These are phyloP conservation scores for Yarrowia sp. DNA, from an alignment of 805 yeast species.

Conservation along the genomic window DNA sequence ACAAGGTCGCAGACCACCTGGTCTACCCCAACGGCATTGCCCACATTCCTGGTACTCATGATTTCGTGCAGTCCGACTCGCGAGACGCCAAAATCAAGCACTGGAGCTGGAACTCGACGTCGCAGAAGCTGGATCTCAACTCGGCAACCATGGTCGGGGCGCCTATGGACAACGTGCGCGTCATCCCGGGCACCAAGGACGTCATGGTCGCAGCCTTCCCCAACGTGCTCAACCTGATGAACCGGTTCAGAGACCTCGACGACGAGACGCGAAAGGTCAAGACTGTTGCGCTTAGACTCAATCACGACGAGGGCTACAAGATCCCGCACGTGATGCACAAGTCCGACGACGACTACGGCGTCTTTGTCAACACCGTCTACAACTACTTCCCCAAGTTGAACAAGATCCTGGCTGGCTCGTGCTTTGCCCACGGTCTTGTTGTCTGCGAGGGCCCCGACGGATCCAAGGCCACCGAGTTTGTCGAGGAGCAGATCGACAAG, in stretches of 20 bases:
- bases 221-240: constrained; percentile 13
- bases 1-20: constrained; percentile 10
- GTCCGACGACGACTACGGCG: constrained; percentile 1
- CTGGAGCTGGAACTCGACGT: constrained; percentile 23
- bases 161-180: constrained; percentile 12
- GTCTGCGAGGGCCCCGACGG: constrained; percentile 2
- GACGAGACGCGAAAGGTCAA: neutral
- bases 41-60: constrained; percentile 7
- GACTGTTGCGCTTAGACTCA: constrained; percentile 6
- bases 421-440: neutral
- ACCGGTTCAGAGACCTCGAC: neutral
- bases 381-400: constrained; percentile 14
- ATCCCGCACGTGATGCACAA: constrained; percentile 12
- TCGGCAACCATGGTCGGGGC: constrained; percentile 17
- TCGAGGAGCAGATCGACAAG: neutral
- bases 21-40: constrained; percentile 19
- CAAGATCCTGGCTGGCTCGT: constrained; percentile 12
- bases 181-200: constrained; percentile 11
- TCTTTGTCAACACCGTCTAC: constrained; percentile 12
- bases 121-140: constrained; percentile 14
- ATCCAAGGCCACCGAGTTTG: neutral
- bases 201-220: constrained; percentile 17
- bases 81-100: constrained; percentile 18
- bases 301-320: constrained; percentile 4
- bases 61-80: constrained; percentile 4